Evolutionary conservation across 2,329 filamentous ascomycete species (phyloP).

Genomic region (Boeremia exigua): DNA sequence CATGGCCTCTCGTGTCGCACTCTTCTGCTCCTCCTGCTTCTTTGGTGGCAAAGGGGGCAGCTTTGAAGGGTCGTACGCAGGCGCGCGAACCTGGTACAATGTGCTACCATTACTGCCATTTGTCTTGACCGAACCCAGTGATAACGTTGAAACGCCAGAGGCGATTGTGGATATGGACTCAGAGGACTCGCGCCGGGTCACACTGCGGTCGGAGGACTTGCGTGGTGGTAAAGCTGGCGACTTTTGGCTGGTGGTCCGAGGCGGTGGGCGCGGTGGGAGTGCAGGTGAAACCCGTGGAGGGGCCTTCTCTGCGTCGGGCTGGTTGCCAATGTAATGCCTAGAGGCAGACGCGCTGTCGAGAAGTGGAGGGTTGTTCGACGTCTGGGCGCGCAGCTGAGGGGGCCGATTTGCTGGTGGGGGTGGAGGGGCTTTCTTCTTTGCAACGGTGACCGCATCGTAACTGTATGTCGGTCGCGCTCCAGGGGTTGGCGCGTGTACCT

Average conservation of each 20-base stretch:
- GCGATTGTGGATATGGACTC: conserved; percentile 62
- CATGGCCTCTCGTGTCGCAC: conserved; percentile 46
- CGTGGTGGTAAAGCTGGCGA: conserved; percentile 54
- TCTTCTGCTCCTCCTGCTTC: conserved; percentile 48
- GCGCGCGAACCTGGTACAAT: conserved; percentile 56
- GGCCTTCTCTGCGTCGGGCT: conserved; percentile 35
- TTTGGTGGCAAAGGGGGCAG: conserved; percentile 63
- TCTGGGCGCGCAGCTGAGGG: conserved; percentile 42
- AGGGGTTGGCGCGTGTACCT: conserved; percentile 50
- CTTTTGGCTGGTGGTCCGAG: conserved; percentile 54
- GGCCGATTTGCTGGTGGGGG: conserved; percentile 47
- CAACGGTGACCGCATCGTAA: conserved; percentile 40
- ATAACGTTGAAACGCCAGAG: conserved; percentile 56
- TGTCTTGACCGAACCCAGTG: conserved; percentile 56
- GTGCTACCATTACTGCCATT: conserved; percentile 44
- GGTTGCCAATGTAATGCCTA: conserved; percentile 47
- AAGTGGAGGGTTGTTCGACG: conserved; percentile 50
- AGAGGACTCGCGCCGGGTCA: conserved; percentile 41
- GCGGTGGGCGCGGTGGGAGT: conserved; percentile 51
- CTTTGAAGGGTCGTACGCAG: conserved; percentile 62
- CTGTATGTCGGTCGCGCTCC: conserved; percentile 43
- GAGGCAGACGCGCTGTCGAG: conserved; percentile 45
- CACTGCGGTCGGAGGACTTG: conserved; percentile 49
- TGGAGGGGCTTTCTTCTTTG: conserved; percentile 47
- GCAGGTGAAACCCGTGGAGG: conserved; percentile 35